Evolutionary conservation across 78 protist species (phyloP).

Genomic region (Chrysochromulina parva): DNA sequence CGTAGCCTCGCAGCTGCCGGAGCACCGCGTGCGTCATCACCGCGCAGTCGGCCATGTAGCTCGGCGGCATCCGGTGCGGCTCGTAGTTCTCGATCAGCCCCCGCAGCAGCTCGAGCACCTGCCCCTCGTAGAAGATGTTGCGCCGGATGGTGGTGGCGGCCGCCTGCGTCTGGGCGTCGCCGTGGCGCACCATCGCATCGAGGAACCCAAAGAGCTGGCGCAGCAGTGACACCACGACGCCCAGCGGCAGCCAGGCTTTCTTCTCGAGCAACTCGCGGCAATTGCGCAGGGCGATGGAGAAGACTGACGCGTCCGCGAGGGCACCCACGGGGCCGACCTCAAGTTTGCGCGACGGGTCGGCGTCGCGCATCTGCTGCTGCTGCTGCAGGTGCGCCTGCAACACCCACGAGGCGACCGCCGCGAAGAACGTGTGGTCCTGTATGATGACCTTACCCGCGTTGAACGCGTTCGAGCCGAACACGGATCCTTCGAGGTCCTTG

Average conservation of each 20-base stretch:
- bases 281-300: neutral
- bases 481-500: neutral
- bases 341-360: neutral
- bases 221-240: neutral
- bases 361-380: neutral
- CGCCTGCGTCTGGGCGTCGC: neutral
- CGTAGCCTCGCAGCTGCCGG: neutral
- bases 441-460: neutral
- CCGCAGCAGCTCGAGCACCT: neutral
- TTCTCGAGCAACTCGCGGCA: neutral
- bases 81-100: neutral
- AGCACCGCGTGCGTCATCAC: slow-evolving; percentile 17
- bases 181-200: neutral
- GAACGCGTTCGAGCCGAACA: neutral
- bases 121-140: neutral
- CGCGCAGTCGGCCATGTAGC: neutral
- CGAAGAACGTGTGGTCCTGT: neutral
- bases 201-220: neutral
- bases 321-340: neutral
- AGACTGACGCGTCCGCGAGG: neutral
- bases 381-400: neutral
- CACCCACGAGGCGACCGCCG: neutral
- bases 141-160: neutral
- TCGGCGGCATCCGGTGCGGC: neutral
- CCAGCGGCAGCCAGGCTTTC: neutral